A percentile compares a stretch with the other conserved stretches of the same genome.
These are phyloP conservation scores for Adiantum capillusveneris DNA, from an alignment of 75 land plant genomes.

Conservation along the genomic window DNA sequence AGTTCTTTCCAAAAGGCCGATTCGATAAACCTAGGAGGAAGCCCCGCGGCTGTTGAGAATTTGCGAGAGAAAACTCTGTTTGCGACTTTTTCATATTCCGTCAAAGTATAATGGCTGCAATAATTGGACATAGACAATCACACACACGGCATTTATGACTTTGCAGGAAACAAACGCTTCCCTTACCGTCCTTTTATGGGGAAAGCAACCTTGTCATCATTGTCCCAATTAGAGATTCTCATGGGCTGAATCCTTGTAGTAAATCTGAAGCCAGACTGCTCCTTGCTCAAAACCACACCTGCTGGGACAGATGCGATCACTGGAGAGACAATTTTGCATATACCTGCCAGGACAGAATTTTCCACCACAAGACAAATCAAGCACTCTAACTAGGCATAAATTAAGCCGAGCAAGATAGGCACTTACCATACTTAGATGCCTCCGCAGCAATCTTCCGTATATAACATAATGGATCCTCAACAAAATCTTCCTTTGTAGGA, in stretches of 20 bases:
- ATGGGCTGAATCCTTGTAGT: conserved; percentile 80
- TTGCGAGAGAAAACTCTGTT: conserved; percentile 75
- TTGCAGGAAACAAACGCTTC: no score
- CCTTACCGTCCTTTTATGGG: conserved; percentile 80
- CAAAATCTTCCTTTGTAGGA: conserved; percentile 86
- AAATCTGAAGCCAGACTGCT: conserved; percentile 71
- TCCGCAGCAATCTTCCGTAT: conserved; percentile 64
- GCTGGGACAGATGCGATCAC: conserved; percentile 67
- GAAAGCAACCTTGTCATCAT: conserved; percentile 65
- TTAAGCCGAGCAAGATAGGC: background rate
- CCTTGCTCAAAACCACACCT: conserved; percentile 76
- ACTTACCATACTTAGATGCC: conserved; percentile 74
- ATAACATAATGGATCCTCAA: conserved; percentile 63
- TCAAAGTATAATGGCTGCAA: conserved; percentile 26
- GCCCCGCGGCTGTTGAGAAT: conserved; percentile 62
- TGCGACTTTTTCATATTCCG: conserved; percentile 89
- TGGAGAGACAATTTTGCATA: conserved; percentile 87
- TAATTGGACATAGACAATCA: no score
- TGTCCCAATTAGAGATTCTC: conserved; percentile 71
- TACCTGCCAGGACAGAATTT: conserved; percentile 32
- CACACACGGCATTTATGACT: no score
- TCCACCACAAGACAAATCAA: background rate
- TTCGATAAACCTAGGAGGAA: conserved; percentile 67
- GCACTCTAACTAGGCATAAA: background rate
- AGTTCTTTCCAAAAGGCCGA: conserved; percentile 89